Evolutionary conservation across 768 basidiomycete genomes (phyloP).

Genomic region (Chalciporus sphaerocephalus): DNA sequence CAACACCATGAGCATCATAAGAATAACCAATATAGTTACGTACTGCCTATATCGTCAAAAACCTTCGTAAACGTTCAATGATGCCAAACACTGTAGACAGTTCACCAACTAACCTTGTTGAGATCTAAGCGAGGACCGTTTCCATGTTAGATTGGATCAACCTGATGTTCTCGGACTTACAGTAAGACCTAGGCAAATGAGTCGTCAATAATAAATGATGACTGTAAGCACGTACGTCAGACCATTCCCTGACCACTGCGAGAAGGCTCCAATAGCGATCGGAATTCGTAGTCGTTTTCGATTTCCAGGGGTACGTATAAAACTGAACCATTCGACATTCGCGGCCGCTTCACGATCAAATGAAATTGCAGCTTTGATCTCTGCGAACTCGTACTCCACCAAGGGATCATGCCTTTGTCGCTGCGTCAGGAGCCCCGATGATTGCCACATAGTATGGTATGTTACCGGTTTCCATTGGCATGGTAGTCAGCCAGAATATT

Average conservation of each 20-base stretch:
- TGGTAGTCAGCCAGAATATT: conserved; percentile 79
- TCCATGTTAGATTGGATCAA: no score
- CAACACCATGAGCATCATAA: no score
- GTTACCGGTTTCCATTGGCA: conserved; percentile 62
- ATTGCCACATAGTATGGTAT: no score
- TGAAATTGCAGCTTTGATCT: conserved; percentile 56
- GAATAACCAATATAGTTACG: no score
- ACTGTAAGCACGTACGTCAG: conserved; percentile 35
- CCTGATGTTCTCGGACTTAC: conserved; percentile 19
- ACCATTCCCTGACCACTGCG: conserved; percentile 55
- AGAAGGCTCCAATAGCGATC: conserved; percentile 55
- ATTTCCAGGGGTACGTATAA: conserved; percentile 51
- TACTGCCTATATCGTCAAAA: no score
- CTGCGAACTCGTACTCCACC: conserved; percentile 57
- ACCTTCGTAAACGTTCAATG: no score
- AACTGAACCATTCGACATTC: conserved; percentile 41
- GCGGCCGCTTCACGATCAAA: conserved; percentile 40
- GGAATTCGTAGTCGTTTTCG: conserved; percentile 52
- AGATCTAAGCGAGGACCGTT: no score
- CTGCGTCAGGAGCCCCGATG: background rate
- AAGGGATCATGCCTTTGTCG: conserved; percentile 44
- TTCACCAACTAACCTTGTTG: no score
- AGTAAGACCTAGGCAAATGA: conserved; percentile 22
- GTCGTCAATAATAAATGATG: background rate
- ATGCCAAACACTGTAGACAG: background rate